phyloP scores from a whole-genome alignment of 2,329 filamentous ascomycete genomes.

The Arthrinium puccinioides region DNA sequence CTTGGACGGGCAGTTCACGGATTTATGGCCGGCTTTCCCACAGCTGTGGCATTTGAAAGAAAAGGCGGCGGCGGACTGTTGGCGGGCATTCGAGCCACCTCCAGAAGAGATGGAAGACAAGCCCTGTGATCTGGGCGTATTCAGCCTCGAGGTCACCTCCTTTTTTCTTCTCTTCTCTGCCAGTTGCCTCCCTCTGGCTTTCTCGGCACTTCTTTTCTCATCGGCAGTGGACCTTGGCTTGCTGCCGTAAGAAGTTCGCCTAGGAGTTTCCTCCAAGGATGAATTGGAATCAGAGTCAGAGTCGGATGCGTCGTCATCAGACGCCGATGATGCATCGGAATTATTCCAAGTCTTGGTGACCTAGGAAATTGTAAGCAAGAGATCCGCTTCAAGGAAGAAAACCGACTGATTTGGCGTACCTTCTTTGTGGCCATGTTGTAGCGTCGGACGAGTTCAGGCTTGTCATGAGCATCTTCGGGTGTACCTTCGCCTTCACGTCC shows the following conservation, averaged over 20 bases:
- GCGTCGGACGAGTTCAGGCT: constrained; percentile 16
- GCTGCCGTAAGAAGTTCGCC: constrained; percentile 29
- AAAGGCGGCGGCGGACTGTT: not conserved
- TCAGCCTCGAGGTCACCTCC: constrained; percentile 60
- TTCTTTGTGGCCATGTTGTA: constrained; percentile 24
- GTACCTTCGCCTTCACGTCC: constrained; percentile 14
- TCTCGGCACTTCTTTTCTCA: constrained; percentile 39
- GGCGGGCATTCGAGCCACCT: constrained; percentile 14
- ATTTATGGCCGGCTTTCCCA: constrained; percentile 5
- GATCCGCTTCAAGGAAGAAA: constrained; percentile 6
- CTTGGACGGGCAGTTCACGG: constrained; percentile 3
- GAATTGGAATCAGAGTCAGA: constrained; percentile 19
- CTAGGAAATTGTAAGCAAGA: constrained; percentile 25
- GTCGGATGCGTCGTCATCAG: constrained; percentile 26
- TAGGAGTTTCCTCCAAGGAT: constrained; percentile 11
- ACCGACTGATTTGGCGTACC: not conserved
- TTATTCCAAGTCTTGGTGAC: constrained; percentile 24
- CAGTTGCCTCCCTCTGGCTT: constrained; percentile 40
- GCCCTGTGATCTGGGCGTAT: constrained; percentile 29
- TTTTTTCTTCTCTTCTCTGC: constrained; percentile 56
- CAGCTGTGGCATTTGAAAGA: constrained; percentile 5
- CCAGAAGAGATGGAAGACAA: constrained; percentile 52
- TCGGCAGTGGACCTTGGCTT: constrained; percentile 33
- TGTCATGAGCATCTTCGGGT: constrained; percentile 8
- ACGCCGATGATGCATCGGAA: constrained; percentile 16